These are phyloP conservation scores for Arthroderma sp. DNA, from an alignment of 2,329 filamentous ascomycete species.

Conservation along the genomic window DNA sequence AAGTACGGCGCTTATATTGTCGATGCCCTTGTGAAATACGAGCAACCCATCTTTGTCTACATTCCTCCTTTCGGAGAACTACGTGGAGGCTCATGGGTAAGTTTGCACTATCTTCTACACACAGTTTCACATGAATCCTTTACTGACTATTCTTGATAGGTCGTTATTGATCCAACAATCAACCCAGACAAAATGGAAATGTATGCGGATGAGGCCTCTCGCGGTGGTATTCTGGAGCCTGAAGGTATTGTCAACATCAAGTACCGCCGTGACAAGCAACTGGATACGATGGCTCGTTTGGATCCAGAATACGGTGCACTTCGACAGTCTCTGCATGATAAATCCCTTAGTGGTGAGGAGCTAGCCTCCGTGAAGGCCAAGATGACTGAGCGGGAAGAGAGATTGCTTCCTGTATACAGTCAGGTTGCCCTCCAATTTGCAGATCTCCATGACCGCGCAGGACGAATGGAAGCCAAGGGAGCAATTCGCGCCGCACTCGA, in stretches of 20 bases:
- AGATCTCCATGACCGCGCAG: constrained; percentile 90
- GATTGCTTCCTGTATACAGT: constrained; percentile 79
- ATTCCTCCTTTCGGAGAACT: constrained; percentile 94
- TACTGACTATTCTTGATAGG: constrained; percentile 34
- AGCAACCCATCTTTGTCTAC: constrained; percentile 98
- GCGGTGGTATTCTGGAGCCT: constrained; percentile 92
- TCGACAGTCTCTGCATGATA: constrained; percentile 61
- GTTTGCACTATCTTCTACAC: constrained; percentile 15
- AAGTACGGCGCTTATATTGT: constrained; percentile 99
- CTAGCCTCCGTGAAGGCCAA: constrained; percentile 66
- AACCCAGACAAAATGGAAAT: constrained; percentile 97
- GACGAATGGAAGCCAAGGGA: constrained; percentile 96
- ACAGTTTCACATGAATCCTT: neutral
- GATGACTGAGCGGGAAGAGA: constrained; percentile 74
- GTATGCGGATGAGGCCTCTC: constrained; percentile 92
- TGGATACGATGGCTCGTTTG: constrained; percentile 91
- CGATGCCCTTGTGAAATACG: constrained; percentile 92
- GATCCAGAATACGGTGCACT: constrained; percentile 73
- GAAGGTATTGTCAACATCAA: constrained; percentile 99
- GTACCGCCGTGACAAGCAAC: constrained; percentile 92
- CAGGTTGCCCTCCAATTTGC: constrained; percentile 96
- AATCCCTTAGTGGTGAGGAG: constrained; percentile 58
- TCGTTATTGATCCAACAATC: constrained; percentile 97
- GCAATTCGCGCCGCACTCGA: constrained; percentile 71
- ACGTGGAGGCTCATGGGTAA: constrained; percentile 89